Conservation (phyloP, 345 rosid species). For the Gossypium raimondii region DNA sequence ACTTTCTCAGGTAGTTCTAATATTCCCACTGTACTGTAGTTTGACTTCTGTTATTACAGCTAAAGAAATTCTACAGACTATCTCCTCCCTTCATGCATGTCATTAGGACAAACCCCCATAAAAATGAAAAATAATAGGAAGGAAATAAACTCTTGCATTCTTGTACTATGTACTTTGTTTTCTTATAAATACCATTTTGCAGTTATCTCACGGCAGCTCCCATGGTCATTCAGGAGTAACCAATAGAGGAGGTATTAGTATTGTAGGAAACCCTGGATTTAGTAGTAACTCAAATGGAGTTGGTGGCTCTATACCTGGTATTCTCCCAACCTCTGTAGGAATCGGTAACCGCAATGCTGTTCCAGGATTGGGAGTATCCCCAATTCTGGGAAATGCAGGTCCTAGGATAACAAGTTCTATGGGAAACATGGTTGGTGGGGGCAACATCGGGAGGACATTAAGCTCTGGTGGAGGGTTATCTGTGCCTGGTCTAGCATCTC, state of each 20-base stretch:
- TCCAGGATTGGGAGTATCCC: conserved; percentile 89
- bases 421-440: conserved; percentile 93
- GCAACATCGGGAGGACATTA: conserved; percentile 79
- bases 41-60: neutral
- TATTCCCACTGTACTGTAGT: conserved; percentile 14
- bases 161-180: neutral
- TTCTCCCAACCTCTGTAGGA: conserved; percentile 80
- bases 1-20: conserved; percentile 72
- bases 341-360: conserved; percentile 77
- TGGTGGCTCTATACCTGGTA: conserved; percentile 91
- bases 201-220: conserved; percentile 89
- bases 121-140: neutral
- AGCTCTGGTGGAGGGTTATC: conserved; percentile 84
- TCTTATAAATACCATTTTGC: conserved; percentile 27
- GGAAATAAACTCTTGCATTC: neutral
- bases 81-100: neutral
- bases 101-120: neutral
- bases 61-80: conserved; percentile 5
- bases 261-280: conserved; percentile 88
- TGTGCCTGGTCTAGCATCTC: conserved; percentile 79
- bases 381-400: conserved; percentile 79
- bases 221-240: conserved; percentile 92
- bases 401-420: conserved; percentile 80
- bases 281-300: conserved; percentile 79
- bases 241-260: conserved; percentile 80